A percentile compares a stretch with the other conserved stretches of the same genome.
These are phyloP conservation scores for Malania oleifera DNA, from an alignment of 164 flowering plant genomes.

Conservation along the genomic window DNA sequence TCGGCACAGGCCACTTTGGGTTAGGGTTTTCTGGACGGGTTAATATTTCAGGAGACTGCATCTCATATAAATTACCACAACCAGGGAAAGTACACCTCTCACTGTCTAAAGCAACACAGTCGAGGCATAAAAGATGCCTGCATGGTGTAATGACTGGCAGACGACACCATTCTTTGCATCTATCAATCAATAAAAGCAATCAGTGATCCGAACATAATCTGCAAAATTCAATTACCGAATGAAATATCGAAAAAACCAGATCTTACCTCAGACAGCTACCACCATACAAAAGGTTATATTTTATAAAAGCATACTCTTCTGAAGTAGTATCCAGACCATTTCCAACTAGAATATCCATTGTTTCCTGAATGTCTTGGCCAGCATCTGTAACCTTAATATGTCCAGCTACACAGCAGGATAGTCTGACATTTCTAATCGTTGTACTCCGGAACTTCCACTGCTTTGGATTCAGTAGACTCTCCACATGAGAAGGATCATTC, in stretches of 20 bases:
- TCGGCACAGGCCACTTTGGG: slow-evolving; percentile 99
- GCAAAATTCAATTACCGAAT: not conserved
- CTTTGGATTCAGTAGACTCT: slow-evolving; percentile 87
- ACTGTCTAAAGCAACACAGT: slow-evolving; percentile 84
- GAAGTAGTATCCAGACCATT: slow-evolving; percentile 66
- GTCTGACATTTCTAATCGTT: slow-evolving; percentile 76
- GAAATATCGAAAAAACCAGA: slow-evolving; percentile 13
- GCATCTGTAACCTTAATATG: slow-evolving; percentile 84
- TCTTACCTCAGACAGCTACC: slow-evolving; percentile 74
- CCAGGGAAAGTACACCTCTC: slow-evolving; percentile 75
- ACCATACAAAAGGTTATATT: slow-evolving; percentile 60
- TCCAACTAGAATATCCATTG: slow-evolving; percentile 81
- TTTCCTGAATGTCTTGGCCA: slow-evolving; percentile 91
- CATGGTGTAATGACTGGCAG: slow-evolving; percentile 93
- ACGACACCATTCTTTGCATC: slow-evolving; percentile 95
- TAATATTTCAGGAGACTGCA: slow-evolving; percentile 85
- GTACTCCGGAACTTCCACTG: slow-evolving; percentile 90
- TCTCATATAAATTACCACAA: slow-evolving; percentile 76
- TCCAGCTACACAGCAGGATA: slow-evolving; percentile 97
- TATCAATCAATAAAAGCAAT: slow-evolving; percentile 22
- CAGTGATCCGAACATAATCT: slow-evolving; percentile 3
- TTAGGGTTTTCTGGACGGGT: slow-evolving; percentile 94
- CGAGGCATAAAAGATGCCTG: slow-evolving; percentile 90
- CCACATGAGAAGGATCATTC: slow-evolving; percentile 98
- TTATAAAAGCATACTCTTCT: slow-evolving; percentile 66